Conservation (phyloP, 768 basidiomycete genomes). For the Phylloporus sp. region DNA sequence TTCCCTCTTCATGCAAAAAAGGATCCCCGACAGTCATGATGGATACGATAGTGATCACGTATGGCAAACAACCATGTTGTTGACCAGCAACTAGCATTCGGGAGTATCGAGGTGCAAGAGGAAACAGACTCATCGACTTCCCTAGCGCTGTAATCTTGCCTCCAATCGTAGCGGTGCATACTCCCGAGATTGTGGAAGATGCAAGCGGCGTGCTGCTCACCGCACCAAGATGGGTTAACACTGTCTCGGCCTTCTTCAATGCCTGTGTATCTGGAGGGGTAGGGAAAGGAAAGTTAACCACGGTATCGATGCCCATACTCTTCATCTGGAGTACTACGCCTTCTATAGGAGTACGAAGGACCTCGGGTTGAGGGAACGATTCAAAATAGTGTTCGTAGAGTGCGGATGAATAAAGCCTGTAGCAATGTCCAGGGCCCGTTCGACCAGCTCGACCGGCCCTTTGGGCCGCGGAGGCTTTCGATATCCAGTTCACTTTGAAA, state of each 20-base stretch:
- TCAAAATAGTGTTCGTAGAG: conserved; percentile 92
- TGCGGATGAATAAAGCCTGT: conserved; percentile 93
- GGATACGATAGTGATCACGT: conserved; percentile 86
- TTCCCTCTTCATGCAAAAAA: conserved; percentile 78
- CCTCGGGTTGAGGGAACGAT: conserved; percentile 83
- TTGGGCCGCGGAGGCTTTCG: conserved; percentile 92
- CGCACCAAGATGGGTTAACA: conserved; percentile 80
- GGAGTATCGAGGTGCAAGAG: conserved; percentile 90
- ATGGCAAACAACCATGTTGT: conserved; percentile 89
- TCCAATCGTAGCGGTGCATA: conserved; percentile 31
- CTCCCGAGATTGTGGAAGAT: conserved; percentile 15
- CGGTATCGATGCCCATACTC: conserved; percentile 95
- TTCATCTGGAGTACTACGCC: conserved; percentile 98
- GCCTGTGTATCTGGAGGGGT: conserved; percentile 82
- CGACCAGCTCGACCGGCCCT: conserved; percentile 95
- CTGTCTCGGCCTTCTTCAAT: conserved; percentile 75
- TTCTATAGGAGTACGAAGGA: conserved; percentile 93
- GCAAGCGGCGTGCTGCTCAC: conserved; percentile 38
- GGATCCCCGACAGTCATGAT: conserved; percentile 93
- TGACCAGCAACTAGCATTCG: conserved; percentile 85
- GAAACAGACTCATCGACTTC: conserved; percentile 89
- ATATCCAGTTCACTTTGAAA: conserved; percentile 90
- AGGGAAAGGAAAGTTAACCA: conserved; percentile 97
- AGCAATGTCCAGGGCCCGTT: conserved; percentile 97
- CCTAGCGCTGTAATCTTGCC: conserved; percentile 85